Evolutionary conservation across 495 filamentous ascomycete species (phyloP).

Genomic region (Apodospora peruviana): DNA sequence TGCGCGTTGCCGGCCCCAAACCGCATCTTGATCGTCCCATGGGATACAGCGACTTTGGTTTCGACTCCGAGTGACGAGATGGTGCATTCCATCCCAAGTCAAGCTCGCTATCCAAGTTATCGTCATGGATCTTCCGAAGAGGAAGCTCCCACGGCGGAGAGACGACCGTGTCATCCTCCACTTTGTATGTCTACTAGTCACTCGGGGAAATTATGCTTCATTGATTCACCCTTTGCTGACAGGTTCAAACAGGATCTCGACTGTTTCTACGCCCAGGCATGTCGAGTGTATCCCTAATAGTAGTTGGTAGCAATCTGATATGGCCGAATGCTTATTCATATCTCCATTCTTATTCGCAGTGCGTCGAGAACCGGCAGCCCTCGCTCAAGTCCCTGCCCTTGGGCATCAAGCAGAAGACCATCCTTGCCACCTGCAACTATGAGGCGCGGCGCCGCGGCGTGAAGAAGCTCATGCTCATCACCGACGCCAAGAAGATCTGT

Average conservation of each 20-base stretch:
- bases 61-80: too few relatives aligned
- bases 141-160: slow-evolving; percentile 41
- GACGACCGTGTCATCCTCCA: slow-evolving; percentile 73
- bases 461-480: slow-evolving; percentile 76
- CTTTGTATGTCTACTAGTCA: slow-evolving; percentile 60
- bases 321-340: not conserved
- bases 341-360: slow-evolving; percentile 6
- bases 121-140: slow-evolving; percentile 21
- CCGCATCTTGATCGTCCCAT: not conserved
- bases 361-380: slow-evolving; percentile 72
- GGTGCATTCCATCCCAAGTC: too few relatives aligned
- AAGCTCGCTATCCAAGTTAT: too few relatives aligned
- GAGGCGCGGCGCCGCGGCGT: slow-evolving; percentile 72
- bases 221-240: too few relatives aligned
- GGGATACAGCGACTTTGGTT: too few relatives aligned
- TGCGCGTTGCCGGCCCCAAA: too few relatives aligned
- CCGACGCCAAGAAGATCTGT: slow-evolving; percentile 72
- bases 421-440: slow-evolving; percentile 94
- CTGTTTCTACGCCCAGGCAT: slow-evolving; percentile 87
- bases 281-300: slow-evolving; percentile 22
- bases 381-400: slow-evolving; percentile 65
- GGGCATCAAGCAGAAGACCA: slow-evolving; percentile 66
- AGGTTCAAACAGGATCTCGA: slow-evolving; percentile 86
- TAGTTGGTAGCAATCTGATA: too few relatives aligned
- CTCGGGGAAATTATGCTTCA: too few relatives aligned